Base-by-base conservation (phyloP, 768 basidiomycete species). In the Tulasnella sp. region DNA sequence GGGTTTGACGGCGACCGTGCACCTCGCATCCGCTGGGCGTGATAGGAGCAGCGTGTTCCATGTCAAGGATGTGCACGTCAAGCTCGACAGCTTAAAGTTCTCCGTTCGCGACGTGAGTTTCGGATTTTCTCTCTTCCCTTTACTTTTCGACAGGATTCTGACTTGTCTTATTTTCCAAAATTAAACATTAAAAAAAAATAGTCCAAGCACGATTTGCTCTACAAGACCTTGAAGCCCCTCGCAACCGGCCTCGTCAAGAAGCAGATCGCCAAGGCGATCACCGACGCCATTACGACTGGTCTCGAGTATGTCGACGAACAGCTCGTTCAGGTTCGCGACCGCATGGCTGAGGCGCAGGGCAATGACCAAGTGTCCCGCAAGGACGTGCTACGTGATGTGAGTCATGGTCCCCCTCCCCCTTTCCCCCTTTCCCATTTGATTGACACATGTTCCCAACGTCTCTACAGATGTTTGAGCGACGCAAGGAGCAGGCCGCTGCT, bases 221-320 rank as follows among this genome's bases (percentile, higher is more conserved):
- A 93, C 77, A 91, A 87, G 76, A 84, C 87, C 0, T 64, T 96
- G 41, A 81, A 79, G 54, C 84, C 86, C 2, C 76, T 92, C 42
- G 87, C 87, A 11, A 91, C 82, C 1, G 80, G 80, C 4, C 73
- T 96, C 41, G 82, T 99, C 66, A 93, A 92, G 78, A 79, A 75
- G 64, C 85, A 82, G 64, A 76, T 85, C 65, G 73, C 78, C 68
- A 78, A 75, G 66, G 84, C 79, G 0, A 73, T 83, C 34, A 70
- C 74, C 43, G 84, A 82, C 54, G 83, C 83, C 2, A 80, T 97
- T 56, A 78, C 74, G 46, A 88, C 87, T 15, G 90, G 83, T 0
- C 73, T 97, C 62, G 91, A 90, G 70, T 87, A 92, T 64, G 74
- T 92, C 43, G 92, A 97, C 66, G 86, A 85, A 15, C 90, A 93